Evolutionary conservation across 2,329 filamentous ascomycete genomes (phyloP), one percentile per base, ranked within the genome.

Genomic region (Ilyonectria mors-panacis): DNA sequence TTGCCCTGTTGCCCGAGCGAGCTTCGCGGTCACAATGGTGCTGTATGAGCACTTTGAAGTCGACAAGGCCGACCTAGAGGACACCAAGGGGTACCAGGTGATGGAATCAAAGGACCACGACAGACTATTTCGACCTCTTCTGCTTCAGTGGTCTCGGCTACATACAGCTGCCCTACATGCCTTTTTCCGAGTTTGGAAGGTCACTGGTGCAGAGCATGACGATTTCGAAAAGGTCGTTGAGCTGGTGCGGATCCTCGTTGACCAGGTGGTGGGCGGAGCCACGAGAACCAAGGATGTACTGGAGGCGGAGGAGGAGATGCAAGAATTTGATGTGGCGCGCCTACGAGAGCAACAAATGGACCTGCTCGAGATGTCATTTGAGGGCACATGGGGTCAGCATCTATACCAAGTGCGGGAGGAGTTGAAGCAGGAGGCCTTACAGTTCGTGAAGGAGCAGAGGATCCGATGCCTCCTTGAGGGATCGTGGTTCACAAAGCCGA

Each of bases 391-490:
- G 96, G 95, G 95, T 13, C 89, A 93, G 69, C 94, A 98, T 81
- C 86, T 99, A 30, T 89, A 89, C 70, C 94, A 96, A 81, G 93
- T 97, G n/a, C 92, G 94, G 37, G 94, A 98, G 61, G 94, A 97
- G 79, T 86, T 98, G 50, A 93, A 94, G 73, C 91, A 95, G 75
- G 96, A 99, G 80, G 94, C 95, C 12, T 83, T 98, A 60, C 94
- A 97, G 76, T 99, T 99, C 77, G 93, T 98, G 81, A 98, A 97
- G 81, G 96, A 99, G 82, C 96, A 99, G 80, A 91, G 96, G 42
- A 93, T 98, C 68, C 89, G 96, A 60, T 98, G 95, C 78, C 85
- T 99, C 44, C 87, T 98, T 4, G 88, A 94, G 72, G 96, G 96
- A 7, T 91, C 93, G 10, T 99, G 96, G 96, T 99, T 98, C 82